Evolutionary conservation across 1,284 basidiomycete genomes (phyloP), one percentile per base, ranked within the genome.

Genomic region (Leccinum pseudoinsigne): DNA sequence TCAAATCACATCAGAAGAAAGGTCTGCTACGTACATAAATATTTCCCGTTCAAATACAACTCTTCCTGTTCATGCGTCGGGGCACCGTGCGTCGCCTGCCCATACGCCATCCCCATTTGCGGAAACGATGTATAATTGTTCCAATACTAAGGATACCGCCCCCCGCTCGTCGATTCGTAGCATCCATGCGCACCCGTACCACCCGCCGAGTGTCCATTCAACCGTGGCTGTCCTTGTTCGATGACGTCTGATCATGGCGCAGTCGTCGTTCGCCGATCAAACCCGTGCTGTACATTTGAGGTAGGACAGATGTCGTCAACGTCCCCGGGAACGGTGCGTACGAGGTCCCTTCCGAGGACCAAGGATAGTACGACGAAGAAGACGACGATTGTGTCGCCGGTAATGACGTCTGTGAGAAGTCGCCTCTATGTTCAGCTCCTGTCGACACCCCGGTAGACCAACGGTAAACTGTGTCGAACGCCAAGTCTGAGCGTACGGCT

Each of bases 271-370:
- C 79, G 67, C 86, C 86, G 5, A 83, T 77, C 58, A 89, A 76
- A 1, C 87, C 88, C 3, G 87, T 88, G 74, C 86, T 89, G 71
- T 89, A 91, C 68, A 87, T 78, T 67, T 89, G 89, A 1, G 87
- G 86, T 55, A 89, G 78, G 50, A 86, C 86, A 2, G 86, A 86
- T 23, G 88, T 89, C 53, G 86, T 85, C 58, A 88, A 68, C 47
- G 81, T 78, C 12, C 78, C 45, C 31, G 31, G 31, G 31, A 34
- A 34, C 31, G 31, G 9, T 31, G 31, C 31, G 31, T 31, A 31
- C 31, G 31, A 31, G 31, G 31, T 31, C 31, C 31, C 31, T 31
- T 31, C 31, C 31, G 31, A 31, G 31, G 31, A 31, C 31, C 31
- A 31, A 31, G 31, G 31, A 31, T 31, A 31, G 31, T 31, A 31